Conservation (phyloP, 495 filamentous ascomycete genomes). For the Friedmanniomyces simplex region DNA sequence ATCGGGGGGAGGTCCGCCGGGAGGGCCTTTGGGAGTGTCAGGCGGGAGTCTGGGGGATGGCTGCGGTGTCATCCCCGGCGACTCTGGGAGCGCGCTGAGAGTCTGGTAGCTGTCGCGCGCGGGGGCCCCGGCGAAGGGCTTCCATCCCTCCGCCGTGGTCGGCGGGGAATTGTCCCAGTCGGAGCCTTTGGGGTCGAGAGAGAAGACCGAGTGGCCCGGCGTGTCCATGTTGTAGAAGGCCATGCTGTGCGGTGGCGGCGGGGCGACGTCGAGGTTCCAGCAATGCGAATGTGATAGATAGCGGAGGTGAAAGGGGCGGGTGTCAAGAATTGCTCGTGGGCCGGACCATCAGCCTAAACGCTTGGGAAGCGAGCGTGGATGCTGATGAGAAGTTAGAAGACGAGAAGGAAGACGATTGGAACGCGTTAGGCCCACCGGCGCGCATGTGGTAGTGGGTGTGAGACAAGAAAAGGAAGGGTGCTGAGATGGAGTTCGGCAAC, state of each 20-base stretch:
- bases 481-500: not conserved
- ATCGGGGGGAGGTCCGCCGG: slow-evolving; percentile 34
- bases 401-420: too few species aligned
- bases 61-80: not conserved
- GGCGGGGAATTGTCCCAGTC: not conserved
- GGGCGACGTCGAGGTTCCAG: not conserved
- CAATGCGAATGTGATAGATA: not conserved
- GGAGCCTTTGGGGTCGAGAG: not conserved
- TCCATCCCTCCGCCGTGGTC: not conserved
- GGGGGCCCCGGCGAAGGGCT: not conserved
- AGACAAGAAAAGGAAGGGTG: not conserved
- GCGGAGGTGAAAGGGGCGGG: not conserved
- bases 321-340: not conserved
- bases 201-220: not conserved
- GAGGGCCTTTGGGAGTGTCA: slow-evolving; percentile 1
- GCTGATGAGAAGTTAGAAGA: too few species aligned
- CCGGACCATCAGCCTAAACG: too few species aligned
- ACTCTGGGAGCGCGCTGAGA: not conserved
- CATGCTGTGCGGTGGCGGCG: not conserved
- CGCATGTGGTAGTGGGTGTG: not conserved
- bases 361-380: too few species aligned
- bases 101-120: not conserved
- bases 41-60: not conserved
- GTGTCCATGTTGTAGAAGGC: slow-evolving; percentile 1
- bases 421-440: too few species aligned